phyloP scores from a whole-genome alignment of 192 early-diverging fungal species.

The Gaertneriomyces semiglobifer region DNA sequence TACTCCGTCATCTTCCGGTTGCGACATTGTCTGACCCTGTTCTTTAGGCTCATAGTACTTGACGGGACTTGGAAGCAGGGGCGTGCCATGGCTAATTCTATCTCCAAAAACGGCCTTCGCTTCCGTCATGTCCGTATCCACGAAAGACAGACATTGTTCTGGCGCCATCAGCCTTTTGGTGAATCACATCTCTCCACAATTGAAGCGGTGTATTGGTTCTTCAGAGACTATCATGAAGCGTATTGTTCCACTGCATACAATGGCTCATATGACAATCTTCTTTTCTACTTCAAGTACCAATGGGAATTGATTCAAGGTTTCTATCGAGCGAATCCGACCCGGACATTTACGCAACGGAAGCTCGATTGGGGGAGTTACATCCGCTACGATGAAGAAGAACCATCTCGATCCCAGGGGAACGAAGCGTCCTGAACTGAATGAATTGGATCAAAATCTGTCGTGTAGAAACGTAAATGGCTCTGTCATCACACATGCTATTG shows the following conservation, averaged over 20 bases:
- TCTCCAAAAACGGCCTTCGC: slow-evolving; percentile 41
- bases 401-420: too few species aligned
- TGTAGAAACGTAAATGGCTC: too few species aligned
- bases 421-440: too few species aligned
- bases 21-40: slow-evolving; percentile 27
- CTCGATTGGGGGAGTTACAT: slow-evolving; percentile 38
- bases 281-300: slow-evolving; percentile 90
- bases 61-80: slow-evolving; percentile 97
- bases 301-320: slow-evolving; percentile 80
- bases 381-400: neutral
- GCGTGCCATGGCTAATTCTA: slow-evolving; percentile 34
- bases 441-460: too few species aligned
- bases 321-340: slow-evolving; percentile 64
- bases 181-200: slow-evolving; percentile 83
- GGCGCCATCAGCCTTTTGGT: slow-evolving; percentile 80
- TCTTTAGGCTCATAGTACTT: slow-evolving; percentile 79
- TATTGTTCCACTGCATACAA: slow-evolving; percentile 48
- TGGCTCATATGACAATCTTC: slow-evolving; percentile 81
- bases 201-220: slow-evolving; percentile 93
- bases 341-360: slow-evolving; percentile 50
- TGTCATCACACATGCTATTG: too few species aligned
- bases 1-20: neutral
- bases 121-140: slow-evolving; percentile 53
- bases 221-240: slow-evolving; percentile 65
- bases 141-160: slow-evolving; percentile 75